Conservation (phyloP, 495 filamentous ascomycete species). For the Collariella sp. region DNA sequence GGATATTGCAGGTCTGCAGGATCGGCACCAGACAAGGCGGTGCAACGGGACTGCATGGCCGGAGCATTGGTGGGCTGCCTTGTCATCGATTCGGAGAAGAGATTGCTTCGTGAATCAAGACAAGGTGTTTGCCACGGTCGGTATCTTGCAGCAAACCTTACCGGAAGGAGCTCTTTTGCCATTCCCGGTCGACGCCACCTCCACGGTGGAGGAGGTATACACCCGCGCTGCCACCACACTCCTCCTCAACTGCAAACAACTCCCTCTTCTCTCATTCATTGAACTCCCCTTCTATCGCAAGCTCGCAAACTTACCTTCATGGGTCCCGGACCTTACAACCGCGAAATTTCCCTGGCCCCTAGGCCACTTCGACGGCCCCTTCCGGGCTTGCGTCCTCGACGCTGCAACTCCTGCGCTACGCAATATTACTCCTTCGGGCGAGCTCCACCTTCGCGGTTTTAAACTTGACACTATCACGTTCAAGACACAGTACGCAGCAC, state of each 20-base stretch:
- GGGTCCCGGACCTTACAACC: conserved; percentile 10
- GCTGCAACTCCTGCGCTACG: not conserved
- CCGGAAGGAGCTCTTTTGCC: not conserved
- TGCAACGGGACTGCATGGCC: not conserved
- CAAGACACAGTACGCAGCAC: not conserved
- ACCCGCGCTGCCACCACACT: conserved; percentile 3
- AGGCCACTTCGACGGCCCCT: conserved; percentile 6
- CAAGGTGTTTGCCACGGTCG: conserved; percentile 11
- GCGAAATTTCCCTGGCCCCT: conserved; percentile 6
- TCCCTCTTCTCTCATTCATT: conserved; percentile 6
- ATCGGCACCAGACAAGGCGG: not conserved
- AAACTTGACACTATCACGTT: conserved; percentile 5
- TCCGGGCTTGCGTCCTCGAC: not conserved
- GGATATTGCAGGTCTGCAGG: conserved; percentile 4
- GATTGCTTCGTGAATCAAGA: conserved; percentile 8
- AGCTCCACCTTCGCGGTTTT: conserved; percentile 1
- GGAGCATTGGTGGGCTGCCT: conserved; percentile 5
- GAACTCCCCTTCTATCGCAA: conserved; percentile 5
- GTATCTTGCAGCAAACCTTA: conserved; percentile 10
- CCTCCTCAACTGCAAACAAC: conserved; percentile 2
- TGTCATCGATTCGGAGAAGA: conserved; percentile 2
- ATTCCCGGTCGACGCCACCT: conserved; percentile 2
- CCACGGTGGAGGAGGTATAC: conserved; percentile 7
- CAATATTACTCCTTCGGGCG: not conserved
- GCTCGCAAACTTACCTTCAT: conserved; percentile 3